Conservation (phyloP, 768 basidiomycete species). For the Mycena epipterygia region DNA sequence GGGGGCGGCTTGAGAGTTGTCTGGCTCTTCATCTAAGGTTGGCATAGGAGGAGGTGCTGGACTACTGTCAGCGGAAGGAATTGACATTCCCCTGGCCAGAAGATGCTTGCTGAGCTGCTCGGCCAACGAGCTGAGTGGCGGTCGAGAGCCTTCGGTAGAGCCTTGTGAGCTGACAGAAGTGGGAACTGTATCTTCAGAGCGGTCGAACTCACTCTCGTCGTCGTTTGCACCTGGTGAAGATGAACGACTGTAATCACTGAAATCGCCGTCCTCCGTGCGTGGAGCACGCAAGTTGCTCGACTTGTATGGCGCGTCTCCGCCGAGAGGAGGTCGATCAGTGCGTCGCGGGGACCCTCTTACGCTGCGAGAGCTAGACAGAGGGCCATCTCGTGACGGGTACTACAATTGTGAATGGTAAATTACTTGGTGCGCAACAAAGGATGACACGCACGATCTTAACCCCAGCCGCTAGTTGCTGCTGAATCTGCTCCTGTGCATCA, state of each 20-base stretch:
- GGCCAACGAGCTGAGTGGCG: slow-evolving; percentile 64
- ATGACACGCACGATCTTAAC: slow-evolving; percentile 70
- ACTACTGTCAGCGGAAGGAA: slow-evolving; percentile 54
- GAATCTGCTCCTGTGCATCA: slow-evolving; percentile 87
- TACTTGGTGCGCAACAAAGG: not conserved
- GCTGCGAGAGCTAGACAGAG: slow-evolving; percentile 75
- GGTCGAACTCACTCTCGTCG: slow-evolving; percentile 69
- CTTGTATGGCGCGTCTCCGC: slow-evolving; percentile 55
- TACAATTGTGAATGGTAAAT: slow-evolving; percentile 43
- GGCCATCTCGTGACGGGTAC: slow-evolving; percentile 75
- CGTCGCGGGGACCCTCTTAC: slow-evolving; percentile 78
- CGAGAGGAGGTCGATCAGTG: slow-evolving; percentile 60
- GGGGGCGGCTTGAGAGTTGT: slow-evolving; percentile 41
- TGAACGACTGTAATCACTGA: slow-evolving; percentile 60
- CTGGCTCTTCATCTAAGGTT: slow-evolving; percentile 56
- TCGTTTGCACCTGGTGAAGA: slow-evolving; percentile 63
- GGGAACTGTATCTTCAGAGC: slow-evolving; percentile 69
- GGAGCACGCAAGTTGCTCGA: slow-evolving; percentile 59
- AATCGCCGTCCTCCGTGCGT: slow-evolving; percentile 55
- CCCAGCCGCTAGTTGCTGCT: slow-evolving; percentile 84
- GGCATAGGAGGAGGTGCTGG: slow-evolving; percentile 51
- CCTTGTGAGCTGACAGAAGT: slow-evolving; percentile 68
- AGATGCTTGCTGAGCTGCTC: slow-evolving; percentile 76
- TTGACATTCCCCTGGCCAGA: slow-evolving; percentile 60
- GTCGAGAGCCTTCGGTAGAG: slow-evolving; percentile 53